These are phyloP conservation scores for Wallacemonas rigidus DNA, from an alignment of 208 protist genomes.

Conservation along the genomic window DNA sequence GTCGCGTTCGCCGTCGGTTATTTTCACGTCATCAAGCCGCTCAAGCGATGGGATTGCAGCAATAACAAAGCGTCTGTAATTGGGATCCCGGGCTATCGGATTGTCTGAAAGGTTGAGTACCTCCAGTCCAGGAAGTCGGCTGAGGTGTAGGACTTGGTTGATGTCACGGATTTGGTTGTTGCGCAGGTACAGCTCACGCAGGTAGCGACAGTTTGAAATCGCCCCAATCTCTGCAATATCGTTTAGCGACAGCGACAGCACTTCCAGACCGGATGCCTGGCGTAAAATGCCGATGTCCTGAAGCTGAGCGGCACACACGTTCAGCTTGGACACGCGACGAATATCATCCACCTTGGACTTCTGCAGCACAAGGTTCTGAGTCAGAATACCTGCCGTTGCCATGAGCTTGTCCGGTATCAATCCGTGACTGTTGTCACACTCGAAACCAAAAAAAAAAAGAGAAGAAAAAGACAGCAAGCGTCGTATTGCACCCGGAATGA, in stretches of 20 bases:
- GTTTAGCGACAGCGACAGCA: slow-evolving; percentile 89
- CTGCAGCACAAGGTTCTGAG: slow-evolving; percentile 77
- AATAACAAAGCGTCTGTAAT: slow-evolving; percentile 91
- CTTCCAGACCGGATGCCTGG: slow-evolving; percentile 66
- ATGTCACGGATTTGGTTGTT: slow-evolving; percentile 85
- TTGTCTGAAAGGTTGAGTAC: slow-evolving; percentile 86
- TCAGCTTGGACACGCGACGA: slow-evolving; percentile 77
- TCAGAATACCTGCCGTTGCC: slow-evolving; percentile 81
- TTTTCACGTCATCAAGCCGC: slow-evolving; percentile 74
- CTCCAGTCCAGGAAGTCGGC: slow-evolving; percentile 58
- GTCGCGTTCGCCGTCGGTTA: slow-evolving; percentile 65
- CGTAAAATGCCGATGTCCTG: slow-evolving; percentile 84
- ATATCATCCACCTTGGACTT: slow-evolving; percentile 86
- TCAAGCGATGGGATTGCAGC: slow-evolving; percentile 72
- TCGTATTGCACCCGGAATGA: no score
- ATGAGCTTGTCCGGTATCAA: background rate
- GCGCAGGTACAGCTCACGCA: slow-evolving; percentile 86
- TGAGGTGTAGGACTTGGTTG: slow-evolving; percentile 88
- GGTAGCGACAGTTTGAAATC: slow-evolving; percentile 59
- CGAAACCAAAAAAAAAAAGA: no score
- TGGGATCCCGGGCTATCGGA: slow-evolving; percentile 80
- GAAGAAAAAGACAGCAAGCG: no score
- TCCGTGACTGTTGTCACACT: no score
- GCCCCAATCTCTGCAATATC: slow-evolving; percentile 78
- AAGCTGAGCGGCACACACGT: slow-evolving; percentile 85